Conservation (phyloP, 495 filamentous ascomycete species). For the Penicillium riverlandense region DNA sequence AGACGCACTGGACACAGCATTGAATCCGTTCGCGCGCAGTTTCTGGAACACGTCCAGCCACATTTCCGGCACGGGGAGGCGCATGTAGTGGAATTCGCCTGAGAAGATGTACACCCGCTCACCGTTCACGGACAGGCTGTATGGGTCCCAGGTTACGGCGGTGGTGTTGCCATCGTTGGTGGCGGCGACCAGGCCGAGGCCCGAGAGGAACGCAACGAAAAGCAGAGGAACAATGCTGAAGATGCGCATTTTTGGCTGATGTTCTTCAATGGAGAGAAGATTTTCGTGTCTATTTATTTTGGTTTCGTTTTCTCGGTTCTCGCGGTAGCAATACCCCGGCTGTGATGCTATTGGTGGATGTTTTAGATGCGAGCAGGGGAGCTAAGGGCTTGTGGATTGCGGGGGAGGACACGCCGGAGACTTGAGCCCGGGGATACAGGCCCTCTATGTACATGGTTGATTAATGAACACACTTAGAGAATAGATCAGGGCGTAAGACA, state of each 20-base stretch:
- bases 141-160: constrained; percentile 45
- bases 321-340: constrained; percentile 19
- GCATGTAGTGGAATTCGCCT: constrained; percentile 52
- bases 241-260: no score
- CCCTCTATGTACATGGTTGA: no score
- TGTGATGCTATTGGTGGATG: constrained; percentile 23
- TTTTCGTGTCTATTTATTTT: not conserved
- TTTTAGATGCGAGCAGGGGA: constrained; percentile 1
- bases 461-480: no score
- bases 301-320: constrained; percentile 4
- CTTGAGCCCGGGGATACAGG: no score
- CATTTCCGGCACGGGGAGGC: constrained; percentile 50
- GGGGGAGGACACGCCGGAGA: no score
- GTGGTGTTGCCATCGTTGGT: constrained; percentile 20
- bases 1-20: constrained; percentile 34
- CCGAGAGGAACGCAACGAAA: constrained; percentile 6
- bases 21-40: constrained; percentile 51
- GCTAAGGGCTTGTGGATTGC: no score
- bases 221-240: constrained; percentile 3
- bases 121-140: constrained; percentile 50
- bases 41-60: constrained; percentile 60
- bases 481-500: no score
- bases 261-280: constrained; percentile 4
- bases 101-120: constrained; percentile 50
- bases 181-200: constrained; percentile 30